Base-by-base conservation (phyloP, 164 flowering plant genomes). In the Liquidambar formosana region DNA sequence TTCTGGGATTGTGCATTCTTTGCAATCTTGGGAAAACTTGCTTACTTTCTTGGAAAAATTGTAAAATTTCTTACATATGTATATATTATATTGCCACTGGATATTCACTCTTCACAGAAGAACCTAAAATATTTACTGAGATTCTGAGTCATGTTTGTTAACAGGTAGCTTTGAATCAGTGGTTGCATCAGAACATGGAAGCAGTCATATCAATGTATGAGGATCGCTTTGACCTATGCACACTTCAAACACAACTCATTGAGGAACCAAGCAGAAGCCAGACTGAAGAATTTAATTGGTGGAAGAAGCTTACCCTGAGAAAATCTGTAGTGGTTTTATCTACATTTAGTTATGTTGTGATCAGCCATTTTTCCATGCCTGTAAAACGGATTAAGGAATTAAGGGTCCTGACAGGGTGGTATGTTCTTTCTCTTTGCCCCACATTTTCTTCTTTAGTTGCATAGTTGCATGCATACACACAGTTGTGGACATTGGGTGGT, bases 371-470 rank as follows among this genome's bases (percentile, higher is more conserved):
- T 63, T 84, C 93, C 47, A 71, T 95, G 73, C 76, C 90, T 66
- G 87, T 91, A 22, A 95, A 89, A 70, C 85, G 97, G 65, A 91
- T 86, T n/a, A 88, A 77, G 78, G 99, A 95, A 72, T 68, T 93
- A 57, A 84, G 97, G 72, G 89, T 88, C 60, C 76, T 93, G 76
- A 77, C 79, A 58, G 97, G 99, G 61, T 93, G 99, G 99, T 95
- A 81, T 10, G 80, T 56, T 63, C 72, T 74, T 49, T 72, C 38
- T 23, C 27, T 48, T 63, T 49, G 2, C 23, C 25, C 57, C 22
- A 10, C 28, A 59, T 5, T 22, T 9, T 14, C 9, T 53, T 45
- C 28, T 45, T 59, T 21, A 18, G 41, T 33, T 33, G 41, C 41
- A 33, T 38, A 25, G 10, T 26, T 58, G 52, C 51, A 33, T 43